phyloP scores from a whole-genome alignment of 345 rosid genomes.

The Cardamine resedifolia region DNA sequence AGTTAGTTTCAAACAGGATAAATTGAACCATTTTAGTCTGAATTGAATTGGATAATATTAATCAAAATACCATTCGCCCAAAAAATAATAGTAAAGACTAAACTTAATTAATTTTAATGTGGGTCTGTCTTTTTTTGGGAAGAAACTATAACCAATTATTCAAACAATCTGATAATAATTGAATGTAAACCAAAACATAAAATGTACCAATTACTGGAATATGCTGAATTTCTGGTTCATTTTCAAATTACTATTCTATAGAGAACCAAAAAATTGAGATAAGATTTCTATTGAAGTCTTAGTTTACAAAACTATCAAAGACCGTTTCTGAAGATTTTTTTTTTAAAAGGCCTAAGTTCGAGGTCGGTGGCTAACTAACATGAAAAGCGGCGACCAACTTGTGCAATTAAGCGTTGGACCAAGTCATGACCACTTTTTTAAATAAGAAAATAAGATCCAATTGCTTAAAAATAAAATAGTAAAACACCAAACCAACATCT shows the following conservation, averaged over 20 bases:
- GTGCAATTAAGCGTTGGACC: conserved; percentile 28
- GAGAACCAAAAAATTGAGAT: too few relatives aligned
- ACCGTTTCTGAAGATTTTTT: background rate
- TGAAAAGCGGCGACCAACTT: conserved; percentile 23
- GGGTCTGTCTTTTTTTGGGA: too few relatives aligned
- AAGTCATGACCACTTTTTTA: conserved; percentile 8
- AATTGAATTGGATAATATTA: background rate
- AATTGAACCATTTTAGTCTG: background rate
- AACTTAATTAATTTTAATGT: too few relatives aligned
- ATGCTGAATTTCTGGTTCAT: too few relatives aligned
- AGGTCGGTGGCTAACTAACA: conserved; percentile 35
- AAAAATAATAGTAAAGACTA: background rate
- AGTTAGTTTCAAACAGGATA: background rate
- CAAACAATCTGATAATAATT: too few relatives aligned
- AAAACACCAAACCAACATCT: conserved; percentile 13
- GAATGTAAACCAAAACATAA: too few relatives aligned
- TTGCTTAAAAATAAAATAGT: background rate
- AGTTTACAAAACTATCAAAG: background rate
- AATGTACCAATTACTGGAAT: too few relatives aligned
- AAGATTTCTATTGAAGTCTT: background rate
- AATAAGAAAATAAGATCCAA: background rate
- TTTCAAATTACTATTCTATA: too few relatives aligned
- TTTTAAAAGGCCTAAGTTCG: background rate
- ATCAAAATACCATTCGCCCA: background rate
- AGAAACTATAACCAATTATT: too few relatives aligned